Conservation (phyloP, 2,329 filamentous ascomycete species). For the Nigrospora sphaerica region DNA sequence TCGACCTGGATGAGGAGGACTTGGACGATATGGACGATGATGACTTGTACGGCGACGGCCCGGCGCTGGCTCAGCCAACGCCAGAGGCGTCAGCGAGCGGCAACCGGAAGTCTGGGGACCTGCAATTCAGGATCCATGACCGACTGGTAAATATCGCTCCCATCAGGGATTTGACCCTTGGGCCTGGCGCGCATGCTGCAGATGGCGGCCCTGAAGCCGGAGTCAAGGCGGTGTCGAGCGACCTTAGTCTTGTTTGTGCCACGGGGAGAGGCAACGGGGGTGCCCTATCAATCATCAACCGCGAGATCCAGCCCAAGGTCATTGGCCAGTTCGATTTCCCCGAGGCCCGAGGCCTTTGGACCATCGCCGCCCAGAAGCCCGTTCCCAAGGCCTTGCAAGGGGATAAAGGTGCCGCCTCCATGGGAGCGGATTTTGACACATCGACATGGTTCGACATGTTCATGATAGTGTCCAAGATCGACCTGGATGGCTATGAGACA, state of each 20-base stretch:
- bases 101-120: conserved; percentile 50
- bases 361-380: conserved; percentile 63
- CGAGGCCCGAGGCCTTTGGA: conserved; percentile 73
- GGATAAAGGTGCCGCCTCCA: conserved; percentile 39
- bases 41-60: conserved; percentile 58
- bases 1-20: conserved; percentile 45
- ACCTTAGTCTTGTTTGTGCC: conserved; percentile 52
- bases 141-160: conserved; percentile 71
- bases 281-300: conserved; percentile 68
- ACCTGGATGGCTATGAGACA: conserved; percentile 62
- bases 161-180: conserved; percentile 67
- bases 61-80: conserved; percentile 23
- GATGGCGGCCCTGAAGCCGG: conserved; percentile 30
- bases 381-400: conserved; percentile 52
- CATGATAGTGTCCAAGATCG: conserved; percentile 73
- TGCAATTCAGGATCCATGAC: conserved; percentile 73
- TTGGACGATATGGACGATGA: conserved; percentile 55
- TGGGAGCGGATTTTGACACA: conserved; percentile 47
- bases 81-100: conserved; percentile 24
- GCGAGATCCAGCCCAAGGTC: conserved; percentile 67
- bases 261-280: conserved; percentile 60
- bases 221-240: conserved; percentile 41
- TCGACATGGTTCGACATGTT: conserved; percentile 67
- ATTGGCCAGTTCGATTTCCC: conserved; percentile 66
- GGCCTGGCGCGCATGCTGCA: conserved; percentile 40